phyloP scores from a whole-genome alignment of 805 yeast species.

The Suhomyces pyralidae region DNA sequence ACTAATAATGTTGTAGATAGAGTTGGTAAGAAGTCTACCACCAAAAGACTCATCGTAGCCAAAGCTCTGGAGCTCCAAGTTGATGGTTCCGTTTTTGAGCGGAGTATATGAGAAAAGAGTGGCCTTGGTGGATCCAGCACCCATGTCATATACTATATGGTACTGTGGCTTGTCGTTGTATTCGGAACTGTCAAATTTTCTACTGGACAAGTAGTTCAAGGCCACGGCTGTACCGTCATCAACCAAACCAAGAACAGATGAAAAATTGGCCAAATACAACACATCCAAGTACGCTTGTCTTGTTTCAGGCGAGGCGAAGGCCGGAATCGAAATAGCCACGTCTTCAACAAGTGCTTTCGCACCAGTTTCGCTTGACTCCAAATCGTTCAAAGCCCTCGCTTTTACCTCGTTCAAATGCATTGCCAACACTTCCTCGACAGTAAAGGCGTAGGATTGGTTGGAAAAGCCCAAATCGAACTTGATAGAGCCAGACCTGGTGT shows the following conservation, averaged over 20 bases:
- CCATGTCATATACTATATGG: constrained; percentile 82
- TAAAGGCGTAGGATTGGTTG: constrained; percentile 29
- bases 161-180: constrained; percentile 42
- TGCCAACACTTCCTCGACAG: constrained; percentile 77
- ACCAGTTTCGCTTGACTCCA: constrained; percentile 23
- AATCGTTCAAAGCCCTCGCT: constrained; percentile 57
- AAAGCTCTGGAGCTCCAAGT: constrained; percentile 65
- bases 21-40: constrained; percentile 69
- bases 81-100: constrained; percentile 37
- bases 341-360: constrained; percentile 55
- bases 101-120: constrained; percentile 69
- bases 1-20: constrained; percentile 58
- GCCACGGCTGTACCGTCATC: constrained; percentile 95
- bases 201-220: constrained; percentile 66
- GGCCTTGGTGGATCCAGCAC: constrained; percentile 88
- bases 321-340: constrained; percentile 76
- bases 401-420: constrained; percentile 73
- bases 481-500: constrained; percentile 46
- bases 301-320: constrained; percentile 60
- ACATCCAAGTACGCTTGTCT: constrained; percentile 72
- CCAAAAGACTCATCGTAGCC: constrained; percentile 69
- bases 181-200: constrained; percentile 35
- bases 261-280: constrained; percentile 63
- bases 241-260: constrained; percentile 60
- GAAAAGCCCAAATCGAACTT: constrained; percentile 49